Percentiles rank a stretch among this genome's conserved stretches.
Conservation (phyloP, 2,329 filamentous ascomycete genomes). For the Diplocarpon rosae region DNA sequence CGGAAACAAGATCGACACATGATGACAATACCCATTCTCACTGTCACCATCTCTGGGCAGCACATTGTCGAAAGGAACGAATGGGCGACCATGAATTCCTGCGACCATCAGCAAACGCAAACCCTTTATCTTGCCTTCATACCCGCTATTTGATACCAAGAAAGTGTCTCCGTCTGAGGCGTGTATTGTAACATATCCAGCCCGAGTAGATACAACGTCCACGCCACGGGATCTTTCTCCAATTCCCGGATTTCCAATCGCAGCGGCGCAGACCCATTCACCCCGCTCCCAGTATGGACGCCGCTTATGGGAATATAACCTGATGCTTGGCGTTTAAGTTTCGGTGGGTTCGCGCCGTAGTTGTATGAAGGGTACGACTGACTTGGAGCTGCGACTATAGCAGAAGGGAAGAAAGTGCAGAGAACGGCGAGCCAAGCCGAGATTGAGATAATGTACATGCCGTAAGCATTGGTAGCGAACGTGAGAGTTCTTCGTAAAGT, state of each 20-base stretch:
- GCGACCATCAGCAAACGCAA: background rate
- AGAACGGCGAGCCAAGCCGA: background rate
- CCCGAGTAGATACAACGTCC: conserved; percentile 23
- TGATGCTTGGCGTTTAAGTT: conserved; percentile 12
- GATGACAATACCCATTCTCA: conserved; percentile 21
- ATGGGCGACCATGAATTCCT: conserved; percentile 25
- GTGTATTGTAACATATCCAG: conserved; percentile 21
- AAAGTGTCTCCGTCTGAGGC: conserved; percentile 15
- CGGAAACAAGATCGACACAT: conserved; percentile 24
- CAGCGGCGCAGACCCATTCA: conserved; percentile 15
- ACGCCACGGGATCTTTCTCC: conserved; percentile 16
- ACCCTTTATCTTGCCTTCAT: background rate
- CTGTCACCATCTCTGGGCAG: conserved; percentile 10
- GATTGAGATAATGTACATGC: background rate
- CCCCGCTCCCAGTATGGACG: conserved; percentile 10
- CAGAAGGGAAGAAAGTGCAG: background rate
- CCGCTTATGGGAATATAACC: conserved; percentile 13
- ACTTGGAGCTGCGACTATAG: background rate
- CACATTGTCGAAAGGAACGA: conserved; percentile 17
- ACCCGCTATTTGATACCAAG: conserved; percentile 24
- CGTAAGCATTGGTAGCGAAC: background rate
- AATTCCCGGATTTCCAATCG: conserved; percentile 21
- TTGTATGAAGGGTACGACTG: conserved; percentile 13
- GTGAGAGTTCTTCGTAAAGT: background rate
- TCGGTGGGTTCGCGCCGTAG: conserved; percentile 12